Evolutionary conservation across 306 rosid genomes (phyloP).

Genomic region (Rosa lucieae): DNA sequence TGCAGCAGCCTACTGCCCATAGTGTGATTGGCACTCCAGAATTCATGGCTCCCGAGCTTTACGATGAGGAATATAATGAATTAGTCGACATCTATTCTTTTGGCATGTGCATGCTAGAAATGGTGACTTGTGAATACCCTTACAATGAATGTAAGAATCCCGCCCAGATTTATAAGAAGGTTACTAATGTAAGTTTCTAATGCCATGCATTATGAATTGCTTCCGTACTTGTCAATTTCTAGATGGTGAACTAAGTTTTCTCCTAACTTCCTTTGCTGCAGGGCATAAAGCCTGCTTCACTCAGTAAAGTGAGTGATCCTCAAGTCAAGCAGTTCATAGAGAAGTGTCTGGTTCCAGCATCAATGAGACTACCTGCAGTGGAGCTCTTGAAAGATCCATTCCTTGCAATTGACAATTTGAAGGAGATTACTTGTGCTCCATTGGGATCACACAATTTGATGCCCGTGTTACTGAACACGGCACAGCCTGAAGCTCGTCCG

Average conservation of each 20-base stretch:
- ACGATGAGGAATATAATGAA: constrained; percentile 88
- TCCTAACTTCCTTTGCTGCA: constrained; percentile 24
- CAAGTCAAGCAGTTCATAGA: constrained; percentile 78
- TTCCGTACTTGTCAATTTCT: constrained; percentile 10
- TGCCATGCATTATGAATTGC: not conserved
- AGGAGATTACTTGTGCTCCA: constrained; percentile 30
- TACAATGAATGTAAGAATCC: constrained; percentile 88
- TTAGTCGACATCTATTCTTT: constrained; percentile 94
- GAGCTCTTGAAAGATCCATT: constrained; percentile 88
- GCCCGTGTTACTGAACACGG: constrained; percentile 32
- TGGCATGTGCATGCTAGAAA: constrained; percentile 91
- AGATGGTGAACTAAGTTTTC: constrained; percentile 1
- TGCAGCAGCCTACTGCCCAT: constrained; percentile 87
- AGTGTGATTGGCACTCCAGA: constrained; percentile 95
- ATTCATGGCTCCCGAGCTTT: constrained; percentile 98
- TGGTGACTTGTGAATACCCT: constrained; percentile 90
- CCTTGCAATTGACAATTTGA: constrained; percentile 50
- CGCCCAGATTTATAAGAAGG: constrained; percentile 88
- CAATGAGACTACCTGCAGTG: constrained; percentile 62
- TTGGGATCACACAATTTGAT: constrained; percentile 24
- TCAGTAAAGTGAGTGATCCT: constrained; percentile 61
- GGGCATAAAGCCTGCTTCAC: constrained; percentile 91
- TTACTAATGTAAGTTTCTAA: constrained; percentile 70
- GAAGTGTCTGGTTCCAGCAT: constrained; percentile 80
- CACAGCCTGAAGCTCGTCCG: constrained; percentile 41